Conservation (phyloP, 805 yeast genomes). For the Kregervanrija pseudodelftensis region DNA sequence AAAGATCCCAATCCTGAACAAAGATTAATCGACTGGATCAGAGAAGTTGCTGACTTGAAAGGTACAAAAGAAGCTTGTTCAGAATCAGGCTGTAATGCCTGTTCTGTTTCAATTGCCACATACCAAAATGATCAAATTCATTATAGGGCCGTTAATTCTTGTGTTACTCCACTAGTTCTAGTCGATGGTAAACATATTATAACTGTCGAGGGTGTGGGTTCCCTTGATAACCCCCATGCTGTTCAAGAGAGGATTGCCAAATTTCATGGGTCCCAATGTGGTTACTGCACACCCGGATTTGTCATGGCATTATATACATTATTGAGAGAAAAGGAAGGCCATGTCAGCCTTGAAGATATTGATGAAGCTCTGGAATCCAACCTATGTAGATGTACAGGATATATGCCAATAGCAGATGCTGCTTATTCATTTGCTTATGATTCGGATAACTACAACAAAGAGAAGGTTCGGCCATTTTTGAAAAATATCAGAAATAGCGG, state of each 20-base stretch:
- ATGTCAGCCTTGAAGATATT: conserved; percentile 31
- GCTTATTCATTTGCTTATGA: conserved; percentile 35
- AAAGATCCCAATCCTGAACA: conserved; percentile 37
- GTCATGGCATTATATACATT: conserved; percentile 41
- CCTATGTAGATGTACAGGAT: conserved; percentile 43
- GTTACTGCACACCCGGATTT: conserved; percentile 45
- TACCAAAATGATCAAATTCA: conserved; percentile 17
- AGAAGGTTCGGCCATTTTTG: conserved; percentile 16
- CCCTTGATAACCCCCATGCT: conserved; percentile 34
- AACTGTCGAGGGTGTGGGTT: conserved; percentile 43
- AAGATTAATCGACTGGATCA: conserved; percentile 36
- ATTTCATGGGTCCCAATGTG: conserved; percentile 45
- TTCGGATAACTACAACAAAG: conserved; percentile 24
- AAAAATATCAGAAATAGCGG: conserved; percentile 4
- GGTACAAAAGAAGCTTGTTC: conserved; percentile 45
- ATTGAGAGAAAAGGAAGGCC: conserved; percentile 32
- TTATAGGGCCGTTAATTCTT: conserved; percentile 37
- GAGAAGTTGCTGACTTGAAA: conserved; percentile 29
- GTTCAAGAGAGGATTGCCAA: conserved; percentile 43
- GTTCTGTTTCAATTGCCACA: conserved; percentile 35
- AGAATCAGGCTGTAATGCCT: conserved; percentile 47
- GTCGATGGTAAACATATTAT: conserved; percentile 40
- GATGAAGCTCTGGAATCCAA: conserved; percentile 42
- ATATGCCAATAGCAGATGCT: conserved; percentile 43
- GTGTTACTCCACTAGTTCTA: conserved; percentile 38